Percentiles rank a stretch among this genome's conserved stretches.
phyloP scores from a whole-genome alignment of 495 filamentous ascomycete species.

The Polyplosphaeria fusca region DNA sequence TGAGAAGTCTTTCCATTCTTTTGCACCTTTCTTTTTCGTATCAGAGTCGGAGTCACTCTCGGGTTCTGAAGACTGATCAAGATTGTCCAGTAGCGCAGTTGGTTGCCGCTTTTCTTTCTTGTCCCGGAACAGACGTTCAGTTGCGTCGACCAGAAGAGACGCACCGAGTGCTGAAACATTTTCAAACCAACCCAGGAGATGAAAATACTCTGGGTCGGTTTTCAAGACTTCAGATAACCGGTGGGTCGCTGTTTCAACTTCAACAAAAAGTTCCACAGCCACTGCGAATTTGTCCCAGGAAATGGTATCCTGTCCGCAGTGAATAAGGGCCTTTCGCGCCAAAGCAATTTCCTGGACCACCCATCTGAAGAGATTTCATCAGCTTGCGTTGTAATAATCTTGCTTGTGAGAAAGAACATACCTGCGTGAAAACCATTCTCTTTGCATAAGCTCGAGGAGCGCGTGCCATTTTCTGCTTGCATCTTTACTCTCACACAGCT shows the following conservation, averaged over 20 bases:
- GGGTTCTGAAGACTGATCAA: background rate
- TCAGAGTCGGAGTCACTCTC: constrained; percentile 6
- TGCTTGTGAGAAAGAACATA: too few species aligned
- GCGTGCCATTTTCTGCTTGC: constrained; percentile 16
- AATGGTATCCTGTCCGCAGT: constrained; percentile 20
- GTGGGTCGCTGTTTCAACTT: constrained; percentile 30
- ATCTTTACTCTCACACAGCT: constrained; percentile 17
- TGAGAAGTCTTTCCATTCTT: background rate
- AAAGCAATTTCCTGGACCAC: constrained; percentile 33
- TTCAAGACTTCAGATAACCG: constrained; percentile 32
- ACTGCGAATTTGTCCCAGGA: constrained; percentile 24
- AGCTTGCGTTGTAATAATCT: too few species aligned
- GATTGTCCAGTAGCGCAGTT: background rate
- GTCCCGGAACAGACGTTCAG: constrained; percentile 37
- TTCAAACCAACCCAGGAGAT: constrained; percentile 26
- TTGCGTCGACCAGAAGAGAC: constrained; percentile 40
- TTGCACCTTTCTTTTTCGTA: background rate
- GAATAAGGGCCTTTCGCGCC: constrained; percentile 10
- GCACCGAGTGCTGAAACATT: constrained; percentile 39
- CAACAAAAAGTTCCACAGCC: constrained; percentile 29
- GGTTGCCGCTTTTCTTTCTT: constrained; percentile 17
- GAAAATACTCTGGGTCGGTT: background rate
- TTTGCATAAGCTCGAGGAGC: constrained; percentile 20
- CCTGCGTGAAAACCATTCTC: constrained; percentile 23
- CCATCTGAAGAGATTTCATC: constrained; percentile 5